These are phyloP conservation scores for Tagetes erecta DNA, from an alignment of 129 eudicot species.

Conservation along the genomic window DNA sequence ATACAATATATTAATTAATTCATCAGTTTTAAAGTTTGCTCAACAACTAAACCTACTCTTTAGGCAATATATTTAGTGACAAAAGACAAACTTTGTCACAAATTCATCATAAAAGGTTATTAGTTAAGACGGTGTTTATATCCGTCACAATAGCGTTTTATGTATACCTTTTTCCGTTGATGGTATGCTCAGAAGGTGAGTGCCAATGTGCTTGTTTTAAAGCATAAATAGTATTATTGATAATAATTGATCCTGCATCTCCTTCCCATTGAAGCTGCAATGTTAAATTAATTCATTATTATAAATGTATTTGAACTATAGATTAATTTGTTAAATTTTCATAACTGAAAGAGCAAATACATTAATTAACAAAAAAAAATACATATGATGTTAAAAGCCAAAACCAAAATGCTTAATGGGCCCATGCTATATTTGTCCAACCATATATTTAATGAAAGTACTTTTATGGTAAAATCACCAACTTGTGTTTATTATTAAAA, in stretches of 20 bases:
- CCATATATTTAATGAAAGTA: background rate
- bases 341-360: background rate
- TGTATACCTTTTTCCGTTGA: constrained; percentile 49
- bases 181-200: constrained; percentile 57
- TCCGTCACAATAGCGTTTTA: background rate
- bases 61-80: background rate
- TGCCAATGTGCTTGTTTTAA: constrained; percentile 61
- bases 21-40: background rate
- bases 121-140: too few relatives aligned
- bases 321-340: too few relatives aligned
- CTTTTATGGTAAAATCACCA: background rate
- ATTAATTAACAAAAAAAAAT: background rate
- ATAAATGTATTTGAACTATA: too few relatives aligned
- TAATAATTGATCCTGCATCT: constrained; percentile 45
- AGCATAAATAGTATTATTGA: constrained; percentile 34
- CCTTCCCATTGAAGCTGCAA: constrained; percentile 55
- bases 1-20: background rate
- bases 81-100: background rate
- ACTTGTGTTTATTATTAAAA: background rate
- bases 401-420: too few relatives aligned
- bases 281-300: background rate
- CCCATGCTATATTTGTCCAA: too few relatives aligned
- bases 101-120: background rate
- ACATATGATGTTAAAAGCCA: too few relatives aligned
- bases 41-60: background rate